These are phyloP conservation scores for Celoporthe dispersa DNA, from an alignment of 2,329 filamentous ascomycete genomes.

Conservation along the genomic window DNA sequence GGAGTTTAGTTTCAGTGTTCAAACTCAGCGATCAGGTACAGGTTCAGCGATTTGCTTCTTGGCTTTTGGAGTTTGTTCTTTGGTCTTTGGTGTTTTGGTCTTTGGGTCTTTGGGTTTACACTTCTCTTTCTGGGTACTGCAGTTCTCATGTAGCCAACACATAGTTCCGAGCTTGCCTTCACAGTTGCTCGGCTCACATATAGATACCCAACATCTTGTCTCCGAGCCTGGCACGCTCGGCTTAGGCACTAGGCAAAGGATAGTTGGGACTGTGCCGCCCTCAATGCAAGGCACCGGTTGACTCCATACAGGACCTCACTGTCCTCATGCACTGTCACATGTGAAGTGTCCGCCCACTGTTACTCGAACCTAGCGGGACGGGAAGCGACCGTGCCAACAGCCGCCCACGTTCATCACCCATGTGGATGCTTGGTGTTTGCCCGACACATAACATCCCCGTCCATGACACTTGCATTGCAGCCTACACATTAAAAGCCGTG, in stretches of 20 bases:
- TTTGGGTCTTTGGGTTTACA: background rate
- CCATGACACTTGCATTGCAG: background rate
- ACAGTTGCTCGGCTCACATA: conserved; percentile 1
- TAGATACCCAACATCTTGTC: background rate
- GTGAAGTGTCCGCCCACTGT: background rate
- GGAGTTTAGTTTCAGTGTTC: background rate
- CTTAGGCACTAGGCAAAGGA: background rate
- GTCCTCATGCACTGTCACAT: background rate
- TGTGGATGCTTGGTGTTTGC: background rate
- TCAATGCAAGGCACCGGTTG: background rate
- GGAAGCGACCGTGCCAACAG: background rate
- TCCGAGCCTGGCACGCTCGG: background rate
- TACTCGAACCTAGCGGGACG: background rate
- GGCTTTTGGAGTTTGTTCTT: background rate
- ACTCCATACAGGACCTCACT: background rate
- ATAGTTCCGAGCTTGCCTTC: background rate
- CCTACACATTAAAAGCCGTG: background rate
- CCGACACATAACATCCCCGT: background rate
- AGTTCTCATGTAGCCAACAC: background rate
- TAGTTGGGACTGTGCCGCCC: conserved; percentile 1
- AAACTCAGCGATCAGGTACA: no score
- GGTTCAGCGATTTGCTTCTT: background rate
- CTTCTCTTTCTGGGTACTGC: background rate
- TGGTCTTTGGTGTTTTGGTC: background rate
- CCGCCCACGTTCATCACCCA: background rate